Percentiles rank a stretch among this genome's conserved stretches.
Evolutionary conservation across 768 basidiomycete genomes (phyloP).

Genomic region (Lepiota brunneoincarnata): DNA sequence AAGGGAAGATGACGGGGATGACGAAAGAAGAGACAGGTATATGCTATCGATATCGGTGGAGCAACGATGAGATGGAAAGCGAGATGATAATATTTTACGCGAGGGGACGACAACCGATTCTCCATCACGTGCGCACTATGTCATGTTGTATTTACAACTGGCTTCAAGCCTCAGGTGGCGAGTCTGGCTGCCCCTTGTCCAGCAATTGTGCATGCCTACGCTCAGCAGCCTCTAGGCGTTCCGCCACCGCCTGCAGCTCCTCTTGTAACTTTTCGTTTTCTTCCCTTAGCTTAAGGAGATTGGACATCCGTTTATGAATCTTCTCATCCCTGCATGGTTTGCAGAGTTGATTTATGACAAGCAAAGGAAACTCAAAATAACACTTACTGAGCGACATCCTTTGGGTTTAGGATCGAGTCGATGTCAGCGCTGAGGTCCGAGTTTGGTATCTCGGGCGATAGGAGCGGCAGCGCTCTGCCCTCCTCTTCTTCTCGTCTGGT

Average conservation of each 20-base stretch:
- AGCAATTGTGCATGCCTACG: conserved; percentile 50
- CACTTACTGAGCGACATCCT: conserved; percentile 45
- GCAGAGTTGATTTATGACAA: conserved; percentile 15
- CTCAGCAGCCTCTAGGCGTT: conserved; percentile 73
- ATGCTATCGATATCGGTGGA: conserved; percentile 8
- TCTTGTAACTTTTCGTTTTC: conserved; percentile 80
- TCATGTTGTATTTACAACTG: conserved; percentile 2
- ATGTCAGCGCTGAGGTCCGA: conserved; percentile 42
- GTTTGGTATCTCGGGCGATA: conserved; percentile 49
- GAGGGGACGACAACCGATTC: too few relatives aligned
- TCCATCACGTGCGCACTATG: background rate
- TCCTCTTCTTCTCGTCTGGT: background rate
- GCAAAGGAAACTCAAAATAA: conserved; percentile 11
- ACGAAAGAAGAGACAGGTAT: conserved; percentile 5
- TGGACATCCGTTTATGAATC: conserved; percentile 71
- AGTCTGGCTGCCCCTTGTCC: conserved; percentile 30
- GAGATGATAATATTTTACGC: too few relatives aligned
- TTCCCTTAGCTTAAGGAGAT: conserved; percentile 71
- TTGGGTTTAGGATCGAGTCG: conserved; percentile 39
- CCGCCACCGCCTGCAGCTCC: conserved; percentile 72
- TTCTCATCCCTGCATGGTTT: conserved; percentile 38
- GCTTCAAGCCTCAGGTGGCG: conserved; percentile 18
- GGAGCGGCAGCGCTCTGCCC: background rate
- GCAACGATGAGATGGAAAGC: background rate
- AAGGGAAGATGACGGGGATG: conserved; percentile 11